phyloP scores from a whole-genome alignment of 2,329 filamentous ascomycete genomes.

The Cladosporium sp. region DNA sequence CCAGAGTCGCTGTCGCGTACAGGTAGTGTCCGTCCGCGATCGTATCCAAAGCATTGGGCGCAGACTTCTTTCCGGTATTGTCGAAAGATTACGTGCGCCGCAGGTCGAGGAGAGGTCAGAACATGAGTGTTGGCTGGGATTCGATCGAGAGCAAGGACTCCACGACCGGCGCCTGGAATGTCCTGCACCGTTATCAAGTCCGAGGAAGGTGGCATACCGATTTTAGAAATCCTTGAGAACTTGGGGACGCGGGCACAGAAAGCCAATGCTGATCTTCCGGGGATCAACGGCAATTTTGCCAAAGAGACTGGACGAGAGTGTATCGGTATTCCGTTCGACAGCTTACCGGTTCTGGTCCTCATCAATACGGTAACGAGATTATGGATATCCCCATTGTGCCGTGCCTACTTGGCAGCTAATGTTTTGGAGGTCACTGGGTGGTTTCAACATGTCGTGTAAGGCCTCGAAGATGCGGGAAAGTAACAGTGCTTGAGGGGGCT shows the following conservation, averaged over 20 bases:
- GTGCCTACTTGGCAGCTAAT: neutral
- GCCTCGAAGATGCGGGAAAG: neutral
- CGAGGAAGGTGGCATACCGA: constrained; percentile 23
- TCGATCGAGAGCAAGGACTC: constrained; percentile 42
- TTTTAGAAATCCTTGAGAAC: neutral
- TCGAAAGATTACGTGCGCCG: constrained; percentile 44
- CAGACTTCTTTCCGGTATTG: constrained; percentile 52
- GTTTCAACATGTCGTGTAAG: neutral
- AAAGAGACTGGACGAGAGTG: neutral
- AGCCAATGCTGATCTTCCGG: constrained; percentile 7
- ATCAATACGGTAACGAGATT: neutral
- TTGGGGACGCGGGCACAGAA: neutral
- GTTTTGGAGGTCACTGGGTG: neutral
- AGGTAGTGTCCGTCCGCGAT: constrained; percentile 43
- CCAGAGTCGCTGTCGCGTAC: constrained; percentile 41
- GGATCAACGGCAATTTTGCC: constrained; percentile 3
- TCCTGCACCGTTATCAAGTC: constrained; percentile 40
- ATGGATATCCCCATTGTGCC: neutral
- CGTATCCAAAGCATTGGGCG: constrained; percentile 49
- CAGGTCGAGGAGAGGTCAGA: constrained; percentile 40
- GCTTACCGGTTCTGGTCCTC: neutral
- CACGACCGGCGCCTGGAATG: constrained; percentile 47
- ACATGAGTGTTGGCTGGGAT: constrained; percentile 41
- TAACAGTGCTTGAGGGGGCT: neutral
- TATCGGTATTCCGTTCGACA: neutral